Base-by-base conservation (phyloP, 2,329 filamentous ascomycete species). In the Trichoderma sp. region DNA sequence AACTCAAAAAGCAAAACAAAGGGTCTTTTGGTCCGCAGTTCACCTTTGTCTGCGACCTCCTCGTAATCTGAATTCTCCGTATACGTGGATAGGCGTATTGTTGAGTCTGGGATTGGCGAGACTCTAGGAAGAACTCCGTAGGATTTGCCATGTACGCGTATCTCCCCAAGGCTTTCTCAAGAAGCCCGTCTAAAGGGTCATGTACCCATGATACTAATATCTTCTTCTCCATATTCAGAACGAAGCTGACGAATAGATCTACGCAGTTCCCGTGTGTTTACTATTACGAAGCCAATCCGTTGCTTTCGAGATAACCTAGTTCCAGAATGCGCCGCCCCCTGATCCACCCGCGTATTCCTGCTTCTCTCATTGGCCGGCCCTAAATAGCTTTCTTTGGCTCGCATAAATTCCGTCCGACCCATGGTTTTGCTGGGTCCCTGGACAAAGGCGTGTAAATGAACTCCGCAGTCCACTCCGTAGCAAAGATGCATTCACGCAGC, bases 331-430 rank as follows among this genome's bases (percentile, higher is more conserved):
- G 18, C 53, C 12, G 59, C 56, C 35, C 38, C 69, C 16, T 72
- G 21, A 38, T 21, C 53, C 41, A 63, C 60, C 59, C 27, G 69
- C 69, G 69, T 72, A 72, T 72, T 64, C 59, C n/a, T 64, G 29
- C 59, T 12, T 11, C 16, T 64, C 9, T 1, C 11, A 72, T 72
- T 72, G 69, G 69, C 16, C 4, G 14, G 21, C 35, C n/a, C 21
- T 3, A 24, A 18, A 27, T 29, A 56, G 53, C 31, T 60, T 41
- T 59, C 21, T 71, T 41, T 59, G 24, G 21, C 50, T 6, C 50
- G 50, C 50, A 56, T 56, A 14, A 24, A 56, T 56, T 56, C n/a
- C 1, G 50, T 53, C n/a, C 2, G 0, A 21, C 1, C 50, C 50
- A 11, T 53, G 45, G 12, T 45, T 53, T 53, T 53, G n/a, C 21